A percentile compares a stretch with the other conserved stretches of the same genome.
Evolutionary conservation across 148 eudicot species (phyloP).

Genomic region (Nyssa sinensis): DNA sequence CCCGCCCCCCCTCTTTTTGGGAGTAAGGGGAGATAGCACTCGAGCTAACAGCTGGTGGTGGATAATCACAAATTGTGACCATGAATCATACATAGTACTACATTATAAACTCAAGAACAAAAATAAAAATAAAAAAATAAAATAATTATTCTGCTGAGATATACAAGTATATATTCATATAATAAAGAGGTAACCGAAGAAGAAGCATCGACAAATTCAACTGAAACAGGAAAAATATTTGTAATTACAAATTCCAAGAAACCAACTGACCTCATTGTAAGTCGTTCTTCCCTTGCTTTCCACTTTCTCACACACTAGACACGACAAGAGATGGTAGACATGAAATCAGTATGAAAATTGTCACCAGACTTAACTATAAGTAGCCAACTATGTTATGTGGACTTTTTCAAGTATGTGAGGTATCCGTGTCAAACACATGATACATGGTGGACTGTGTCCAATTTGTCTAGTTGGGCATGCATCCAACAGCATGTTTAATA

Average conservation of each 20-base stretch:
- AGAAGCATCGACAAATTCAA: neutral
- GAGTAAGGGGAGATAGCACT: no score
- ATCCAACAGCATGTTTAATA: neutral
- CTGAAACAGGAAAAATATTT: neutral
- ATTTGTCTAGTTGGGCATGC: neutral
- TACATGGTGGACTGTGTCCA: neutral
- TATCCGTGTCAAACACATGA: neutral
- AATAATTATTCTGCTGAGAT: neutral
- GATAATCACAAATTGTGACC: neutral
- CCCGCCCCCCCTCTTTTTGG: no score
- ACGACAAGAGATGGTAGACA: conserved; percentile 15
- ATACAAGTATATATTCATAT: neutral
- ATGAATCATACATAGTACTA: neutral
- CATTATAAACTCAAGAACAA: neutral
- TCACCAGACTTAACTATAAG: neutral
- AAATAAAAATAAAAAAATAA: neutral
- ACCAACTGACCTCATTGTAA: conserved; percentile 74
- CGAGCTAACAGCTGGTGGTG: no score
- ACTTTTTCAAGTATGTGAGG: neutral
- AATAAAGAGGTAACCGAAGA: neutral
- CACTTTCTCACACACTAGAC: conserved; percentile 89
- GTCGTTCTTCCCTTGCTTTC: conserved; percentile 99
- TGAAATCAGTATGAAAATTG: conserved; percentile 8
- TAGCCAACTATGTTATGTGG: neutral
- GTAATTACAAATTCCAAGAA: conserved; percentile 14